Base-by-base conservation (phyloP, 1,284 basidiomycete genomes). In the Ganoderma meredithae region DNA sequence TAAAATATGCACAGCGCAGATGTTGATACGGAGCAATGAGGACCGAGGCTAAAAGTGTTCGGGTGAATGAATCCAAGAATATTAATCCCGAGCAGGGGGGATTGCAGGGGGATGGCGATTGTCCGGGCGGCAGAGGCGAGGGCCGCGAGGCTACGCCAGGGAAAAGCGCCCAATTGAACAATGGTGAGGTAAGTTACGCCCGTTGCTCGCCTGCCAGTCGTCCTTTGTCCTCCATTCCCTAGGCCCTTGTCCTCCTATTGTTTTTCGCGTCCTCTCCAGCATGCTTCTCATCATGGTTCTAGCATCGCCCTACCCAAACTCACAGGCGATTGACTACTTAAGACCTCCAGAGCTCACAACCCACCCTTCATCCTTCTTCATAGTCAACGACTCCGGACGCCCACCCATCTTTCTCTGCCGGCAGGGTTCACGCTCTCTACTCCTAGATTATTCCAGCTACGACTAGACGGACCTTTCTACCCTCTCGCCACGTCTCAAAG, bases 391-490 rank as follows among this genome's bases (percentile, higher is more conserved):
- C 65, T 62, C 44, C 56, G 31, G 61, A 65, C 66, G 17, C 49
- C 63, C 68, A 56, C 49, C 63, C 68, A 56, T 67, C 65, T 49
- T 39, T 67, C 72, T 73, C 74, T 73, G 74, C 69, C 58, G 73
- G 74, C 73, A 71, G 71, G 67, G 66, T 71, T 67, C 55, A 68
- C 71, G 65, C 52, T 72, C 71, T 64, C 69, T 73, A 69, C 58
- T 15, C 17, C 39, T 55, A 55, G 47, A 33, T 56, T 43, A 33
- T 56, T 43, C 65, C 33, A 53, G 10, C 27, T 33, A 64, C 64
- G 65, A 64, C 61, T 27, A 41, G 55, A 65, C 55, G 15, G 47
- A 7, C 43, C 43, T 22, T 41, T 25, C 44, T 31, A 4, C 10
- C 44, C 39, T 27, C 49, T 62, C 15, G 40, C 5, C 56, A 41